phyloP scores from a whole-genome alignment of 805 yeast genomes.

The Teunomyces funiuensis region DNA sequence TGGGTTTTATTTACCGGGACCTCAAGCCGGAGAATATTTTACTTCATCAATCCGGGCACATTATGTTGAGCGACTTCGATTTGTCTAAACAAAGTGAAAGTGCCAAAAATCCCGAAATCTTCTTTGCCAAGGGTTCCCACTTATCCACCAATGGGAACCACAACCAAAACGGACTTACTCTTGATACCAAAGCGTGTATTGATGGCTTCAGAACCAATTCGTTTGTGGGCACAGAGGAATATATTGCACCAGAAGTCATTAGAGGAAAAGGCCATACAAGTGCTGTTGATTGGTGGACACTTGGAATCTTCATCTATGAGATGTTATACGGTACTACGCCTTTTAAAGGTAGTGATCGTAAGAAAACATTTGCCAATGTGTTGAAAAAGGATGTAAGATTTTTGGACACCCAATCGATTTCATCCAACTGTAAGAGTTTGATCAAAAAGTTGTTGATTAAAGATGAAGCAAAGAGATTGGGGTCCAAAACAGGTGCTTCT shows the following conservation, averaged over 20 bases:
- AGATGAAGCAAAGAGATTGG: constrained; percentile 85
- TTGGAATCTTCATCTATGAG: constrained; percentile 89
- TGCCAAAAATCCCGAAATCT: constrained; percentile 73
- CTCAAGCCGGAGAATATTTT: constrained; percentile 94
- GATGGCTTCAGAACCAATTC: constrained; percentile 97
- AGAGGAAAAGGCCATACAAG: constrained; percentile 96
- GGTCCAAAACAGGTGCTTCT: constrained; percentile 92
- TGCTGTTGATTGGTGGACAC: constrained; percentile 99
- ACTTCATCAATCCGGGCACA: constrained; percentile 95
- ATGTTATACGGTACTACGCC: constrained; percentile 97
- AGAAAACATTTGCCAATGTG: constrained; percentile 85
- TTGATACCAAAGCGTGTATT: constrained; percentile 92
- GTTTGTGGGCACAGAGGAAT: constrained; percentile 98
- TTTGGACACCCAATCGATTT: constrained; percentile 63
- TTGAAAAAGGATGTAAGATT: constrained; percentile 81
- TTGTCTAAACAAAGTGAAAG: constrained; percentile 83
- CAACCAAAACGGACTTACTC: constrained; percentile 48
- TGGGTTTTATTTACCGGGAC: constrained; percentile 97
- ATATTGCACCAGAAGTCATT: constrained; percentile 97
- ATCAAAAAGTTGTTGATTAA: constrained; percentile 81
- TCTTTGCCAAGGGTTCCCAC: constrained; percentile 28
- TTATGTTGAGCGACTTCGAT: constrained; percentile 96
- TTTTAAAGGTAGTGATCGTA: constrained; percentile 87
- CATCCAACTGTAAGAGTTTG: constrained; percentile 75
- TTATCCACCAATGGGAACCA: constrained; percentile 27